These are phyloP conservation scores for Xerocomus nothofagi DNA, from an alignment of 1,284 basidiomycete genomes.

Conservation along the genomic window DNA sequence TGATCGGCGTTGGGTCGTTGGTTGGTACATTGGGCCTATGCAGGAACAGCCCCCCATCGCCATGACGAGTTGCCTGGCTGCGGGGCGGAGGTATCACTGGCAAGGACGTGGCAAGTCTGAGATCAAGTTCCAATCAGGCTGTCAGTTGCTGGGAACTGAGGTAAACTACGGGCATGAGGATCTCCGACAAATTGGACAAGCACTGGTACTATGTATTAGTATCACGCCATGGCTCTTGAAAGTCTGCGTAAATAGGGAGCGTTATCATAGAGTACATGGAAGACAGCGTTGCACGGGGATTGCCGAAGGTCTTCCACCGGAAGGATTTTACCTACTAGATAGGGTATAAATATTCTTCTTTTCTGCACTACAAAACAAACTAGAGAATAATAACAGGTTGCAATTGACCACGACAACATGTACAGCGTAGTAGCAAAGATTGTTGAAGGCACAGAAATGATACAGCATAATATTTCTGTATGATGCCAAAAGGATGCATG, in stretches of 20 bases:
- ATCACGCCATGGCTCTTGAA: not conserved
- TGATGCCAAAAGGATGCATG: slow-evolving; percentile 22
- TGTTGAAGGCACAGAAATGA: slow-evolving; percentile 23
- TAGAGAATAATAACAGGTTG: slow-evolving; percentile 30
- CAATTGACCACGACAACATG: slow-evolving; percentile 29
- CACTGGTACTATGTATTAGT: not conserved
- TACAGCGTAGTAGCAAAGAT: slow-evolving; percentile 29
- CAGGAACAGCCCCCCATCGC: not conserved
- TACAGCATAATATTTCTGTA: slow-evolving; percentile 23
- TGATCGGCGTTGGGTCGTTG: not conserved
- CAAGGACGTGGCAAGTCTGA: not conserved
- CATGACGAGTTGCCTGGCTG: not conserved
- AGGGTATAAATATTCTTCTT: slow-evolving; percentile 20
- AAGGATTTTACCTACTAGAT: too few species aligned
- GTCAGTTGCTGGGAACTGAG: not conserved
- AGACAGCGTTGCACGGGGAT: not conserved
- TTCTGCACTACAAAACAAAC: slow-evolving; percentile 21
- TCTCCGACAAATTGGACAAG: not conserved
- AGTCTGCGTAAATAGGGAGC: not conserved
- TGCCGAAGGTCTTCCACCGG: slow-evolving; percentile 1
- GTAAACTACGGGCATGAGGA: not conserved
- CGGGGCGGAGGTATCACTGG: not conserved
- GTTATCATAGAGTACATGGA: not conserved
- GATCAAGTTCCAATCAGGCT: not conserved
- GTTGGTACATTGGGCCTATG: not conserved